Conservation (phyloP, 1,284 basidiomycete species). For the Boletus hoseneyae region DNA sequence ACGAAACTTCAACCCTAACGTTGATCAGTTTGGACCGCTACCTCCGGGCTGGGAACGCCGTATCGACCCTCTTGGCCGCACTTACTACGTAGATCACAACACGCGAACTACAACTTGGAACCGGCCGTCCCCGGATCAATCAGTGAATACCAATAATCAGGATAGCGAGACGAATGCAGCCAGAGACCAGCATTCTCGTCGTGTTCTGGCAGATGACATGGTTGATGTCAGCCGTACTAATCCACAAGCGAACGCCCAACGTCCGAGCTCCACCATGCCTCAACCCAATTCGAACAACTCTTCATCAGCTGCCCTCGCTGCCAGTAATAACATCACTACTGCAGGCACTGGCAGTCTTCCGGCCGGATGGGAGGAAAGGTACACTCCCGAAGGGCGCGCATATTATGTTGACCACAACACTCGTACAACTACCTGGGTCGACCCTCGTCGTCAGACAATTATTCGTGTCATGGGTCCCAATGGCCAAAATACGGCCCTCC, state of each 20-base stretch:
- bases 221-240: conserved; percentile 50
- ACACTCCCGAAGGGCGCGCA: conserved; percentile 90
- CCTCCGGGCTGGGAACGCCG: conserved; percentile 91
- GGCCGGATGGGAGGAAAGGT: conserved; percentile 93
- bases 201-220: conserved; percentile 78
- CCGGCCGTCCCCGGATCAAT: conserved; percentile 57
- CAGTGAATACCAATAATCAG: conserved; percentile 51
- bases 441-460: conserved; percentile 86
- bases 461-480: conserved; percentile 88
- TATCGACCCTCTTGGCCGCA: conserved; percentile 86
- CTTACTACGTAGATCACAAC: conserved; percentile 93
- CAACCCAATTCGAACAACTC: conserved; percentile 31
- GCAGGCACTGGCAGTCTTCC: conserved; percentile 81
- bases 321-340: conserved; percentile 63
- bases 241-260: conserved; percentile 33
- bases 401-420: conserved; percentile 97
- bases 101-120: conserved; percentile 94
- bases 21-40: conserved; percentile 80
- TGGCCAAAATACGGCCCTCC: conserved; percentile 76
- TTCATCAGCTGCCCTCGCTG: conserved; percentile 41
- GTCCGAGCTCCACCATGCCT: conserved; percentile 35
- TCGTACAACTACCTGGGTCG: conserved; percentile 94
- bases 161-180: conserved; percentile 66
- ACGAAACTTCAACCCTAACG: conserved; percentile 82
- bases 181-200: conserved; percentile 73